A percentile compares a stretch with the other conserved stretches of the same genome.
phyloP scores from a whole-genome alignment of 768 basidiomycete genomes.

The Hericium erinaceus region DNA sequence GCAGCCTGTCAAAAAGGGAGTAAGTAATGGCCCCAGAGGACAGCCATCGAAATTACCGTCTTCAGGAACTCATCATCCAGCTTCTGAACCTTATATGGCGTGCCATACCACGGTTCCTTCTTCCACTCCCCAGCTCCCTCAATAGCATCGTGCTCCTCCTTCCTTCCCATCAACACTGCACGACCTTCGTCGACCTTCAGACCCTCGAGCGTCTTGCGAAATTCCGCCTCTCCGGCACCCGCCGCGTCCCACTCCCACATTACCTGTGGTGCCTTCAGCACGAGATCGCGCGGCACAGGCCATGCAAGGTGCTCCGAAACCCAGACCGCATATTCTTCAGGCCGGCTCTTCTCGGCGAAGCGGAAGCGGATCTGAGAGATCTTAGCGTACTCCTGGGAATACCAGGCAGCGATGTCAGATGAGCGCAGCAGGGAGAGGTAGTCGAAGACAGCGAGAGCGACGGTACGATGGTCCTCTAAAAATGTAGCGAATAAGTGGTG shows the following conservation, averaged over 20 bases:
- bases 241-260: slow-evolving; percentile 63
- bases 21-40: not conserved
- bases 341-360: slow-evolving; percentile 76
- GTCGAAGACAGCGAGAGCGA: slow-evolving; percentile 64
- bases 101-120: slow-evolving; percentile 89
- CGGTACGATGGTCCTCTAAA: slow-evolving; percentile 65
- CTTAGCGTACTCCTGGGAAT: slow-evolving; percentile 67
- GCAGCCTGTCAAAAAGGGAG: slow-evolving; percentile 39
- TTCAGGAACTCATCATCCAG: slow-evolving; percentile 55
- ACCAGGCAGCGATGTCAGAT: slow-evolving; percentile 50
- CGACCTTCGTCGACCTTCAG: slow-evolving; percentile 53
- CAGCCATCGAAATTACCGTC: slow-evolving; percentile 27
- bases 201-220: slow-evolving; percentile 51
- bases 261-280: slow-evolving; percentile 64
- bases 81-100: slow-evolving; percentile 69
- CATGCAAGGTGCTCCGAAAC: slow-evolving; percentile 67
- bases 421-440: slow-evolving; percentile 65
- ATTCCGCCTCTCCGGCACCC: slow-evolving; percentile 36
- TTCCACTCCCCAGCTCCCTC: slow-evolving; percentile 43
- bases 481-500: not conserved
- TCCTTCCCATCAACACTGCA: slow-evolving; percentile 73
- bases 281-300: slow-evolving; percentile 72
- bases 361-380: slow-evolving; percentile 72
- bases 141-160: slow-evolving; percentile 48
- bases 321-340: slow-evolving; percentile 72